Evolutionary conservation across 2,329 filamentous ascomycete species (phyloP), one percentile per base, ranked within the genome.

Genomic region (Neoscytalidium dimidiatum): DNA sequence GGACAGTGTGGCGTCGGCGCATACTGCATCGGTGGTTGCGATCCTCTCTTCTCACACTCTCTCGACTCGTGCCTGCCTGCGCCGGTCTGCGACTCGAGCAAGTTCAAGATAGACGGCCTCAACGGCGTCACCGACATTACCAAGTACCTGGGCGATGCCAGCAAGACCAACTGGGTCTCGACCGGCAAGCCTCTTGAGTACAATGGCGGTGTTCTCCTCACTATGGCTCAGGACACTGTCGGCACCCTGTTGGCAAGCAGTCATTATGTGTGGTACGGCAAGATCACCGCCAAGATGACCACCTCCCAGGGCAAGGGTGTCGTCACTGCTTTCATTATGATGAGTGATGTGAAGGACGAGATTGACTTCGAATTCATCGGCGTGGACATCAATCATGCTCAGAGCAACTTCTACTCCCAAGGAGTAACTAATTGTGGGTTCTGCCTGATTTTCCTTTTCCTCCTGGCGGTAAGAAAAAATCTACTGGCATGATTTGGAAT

Each of bases 331-430:
- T 99, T 99, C 76, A 99, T 99, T 77, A 83, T 98, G 74, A 88
- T 97, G 78, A 94, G 91, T 38, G 94, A 98, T 73, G 91, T 96
- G 74, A 96, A 97, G 84, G 95, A 99, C 74, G 95, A 99, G 80
- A 97, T 99, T 73, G 95, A 99, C 81, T 98, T 92, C 76, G 95
- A 99, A 78, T 98, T 91, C 77, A 86, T 99, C 63, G 95, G 95
- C 69, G 86, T 86, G 49, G 92, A 97, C 73, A 83, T 96, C 67
- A 74, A 83, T 52, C 86, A 85, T 68, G 92, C 90, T 19, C 94
- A 99, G 82, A 95, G 93, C 75, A 99, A 99, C 82, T 99, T 89
- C 83, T 99, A 97, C 81, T 97, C 90, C 81, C 94, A 97, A 81
- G 95, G 95, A 74, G 90, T 97, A 68, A 90, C 92, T 43, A 85